Percentiles rank a stretch among this genome's conserved stretches.
Conservation (phyloP, 2,329 filamentous ascomycete species). For the Bipolaris oryzae region DNA sequence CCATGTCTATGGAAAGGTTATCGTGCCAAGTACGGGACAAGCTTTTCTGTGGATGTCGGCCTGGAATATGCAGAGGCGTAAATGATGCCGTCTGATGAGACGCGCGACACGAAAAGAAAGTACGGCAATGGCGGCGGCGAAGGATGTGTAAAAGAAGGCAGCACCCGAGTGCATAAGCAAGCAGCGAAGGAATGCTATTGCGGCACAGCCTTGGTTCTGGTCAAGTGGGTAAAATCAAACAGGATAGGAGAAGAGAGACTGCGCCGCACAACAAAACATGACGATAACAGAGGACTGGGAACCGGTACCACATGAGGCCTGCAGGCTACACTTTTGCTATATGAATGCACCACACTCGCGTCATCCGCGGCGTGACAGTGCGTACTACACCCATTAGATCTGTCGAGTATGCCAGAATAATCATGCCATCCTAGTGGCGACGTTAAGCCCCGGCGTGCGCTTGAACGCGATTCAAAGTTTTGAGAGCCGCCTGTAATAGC, state of each 20-base stretch:
- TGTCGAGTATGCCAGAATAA: conserved; percentile 8
- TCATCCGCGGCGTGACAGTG: conserved; percentile 30
- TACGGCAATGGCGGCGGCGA: conserved; percentile 15
- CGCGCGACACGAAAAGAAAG: conserved; percentile 12
- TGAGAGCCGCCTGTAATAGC: conserved; percentile 20
- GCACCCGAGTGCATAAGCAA: conserved; percentile 11
- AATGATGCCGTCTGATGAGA: conserved; percentile 8
- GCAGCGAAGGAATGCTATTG: conserved; percentile 14
- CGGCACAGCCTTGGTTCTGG: conserved; percentile 24
- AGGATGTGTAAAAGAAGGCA: conserved; percentile 20
- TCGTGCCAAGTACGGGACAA: conserved; percentile 14
- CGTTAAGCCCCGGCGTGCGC: conserved; percentile 21
- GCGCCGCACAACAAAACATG: conserved; percentile 28
- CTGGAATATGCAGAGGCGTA: conserved; percentile 5
- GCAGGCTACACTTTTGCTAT: conserved; percentile 41
- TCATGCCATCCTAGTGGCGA: conserved; percentile 23
- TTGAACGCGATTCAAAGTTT: conserved; percentile 25
- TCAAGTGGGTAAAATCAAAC: conserved; percentile 25
- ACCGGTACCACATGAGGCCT: conserved; percentile 39
- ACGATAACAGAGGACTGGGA: conserved; percentile 32
- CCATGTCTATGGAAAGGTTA: conserved; percentile 19
- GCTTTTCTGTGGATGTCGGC: conserved; percentile 3
- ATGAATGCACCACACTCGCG: conserved; percentile 38
- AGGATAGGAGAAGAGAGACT: conserved; percentile 24
- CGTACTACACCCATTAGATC: conserved; percentile 17